Conservation (phyloP, 1,284 basidiomycete genomes). For the Wallemia mellicola region DNA sequence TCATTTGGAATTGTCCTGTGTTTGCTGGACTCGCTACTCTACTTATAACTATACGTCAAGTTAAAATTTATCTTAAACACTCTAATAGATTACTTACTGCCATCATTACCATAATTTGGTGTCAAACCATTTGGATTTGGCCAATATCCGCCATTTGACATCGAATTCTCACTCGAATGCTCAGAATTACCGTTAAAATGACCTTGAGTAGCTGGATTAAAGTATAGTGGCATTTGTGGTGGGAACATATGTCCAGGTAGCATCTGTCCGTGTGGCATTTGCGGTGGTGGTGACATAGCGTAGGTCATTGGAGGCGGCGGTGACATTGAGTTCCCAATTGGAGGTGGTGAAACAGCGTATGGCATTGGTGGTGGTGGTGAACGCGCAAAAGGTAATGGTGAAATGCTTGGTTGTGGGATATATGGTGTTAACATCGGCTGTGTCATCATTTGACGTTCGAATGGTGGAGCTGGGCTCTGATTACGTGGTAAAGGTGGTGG, state of each 20-base stretch:
- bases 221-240: neutral
- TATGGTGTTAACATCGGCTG: neutral
- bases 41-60: neutral
- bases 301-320: neutral
- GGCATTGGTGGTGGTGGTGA: neutral
- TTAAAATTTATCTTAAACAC: neutral
- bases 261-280: neutral
- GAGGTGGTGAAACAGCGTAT: neutral
- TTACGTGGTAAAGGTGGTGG: neutral
- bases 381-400: neutral
- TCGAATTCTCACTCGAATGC: neutral
- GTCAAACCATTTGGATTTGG: neutral
- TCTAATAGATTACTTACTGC: neutral
- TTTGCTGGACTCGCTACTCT: neutral
- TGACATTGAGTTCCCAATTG: neutral
- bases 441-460: neutral
- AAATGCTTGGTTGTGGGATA: neutral
- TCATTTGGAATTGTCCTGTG: neutral
- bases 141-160: neutral
- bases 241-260: neutral
- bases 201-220: neutral
- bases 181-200: neutral
- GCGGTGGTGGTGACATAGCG: neutral
- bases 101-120: neutral
- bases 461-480: neutral